phyloP scores from a whole-genome alignment of 176 grass and related monocot genomes.

The Aegilops umbellulata region DNA sequence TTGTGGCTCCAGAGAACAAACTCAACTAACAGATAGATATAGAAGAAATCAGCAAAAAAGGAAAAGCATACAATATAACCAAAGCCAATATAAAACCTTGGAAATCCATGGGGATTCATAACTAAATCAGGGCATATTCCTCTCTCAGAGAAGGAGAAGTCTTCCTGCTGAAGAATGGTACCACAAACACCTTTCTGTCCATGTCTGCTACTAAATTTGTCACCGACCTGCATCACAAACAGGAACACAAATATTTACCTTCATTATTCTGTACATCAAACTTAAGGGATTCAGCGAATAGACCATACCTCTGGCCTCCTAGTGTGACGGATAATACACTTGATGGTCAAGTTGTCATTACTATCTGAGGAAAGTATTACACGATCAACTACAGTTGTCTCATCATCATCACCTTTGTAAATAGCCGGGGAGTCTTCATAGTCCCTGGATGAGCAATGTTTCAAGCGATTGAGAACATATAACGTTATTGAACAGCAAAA shows the following conservation, averaged over 20 bases:
- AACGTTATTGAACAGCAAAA: background rate
- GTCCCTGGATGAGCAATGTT: conserved; percentile 27
- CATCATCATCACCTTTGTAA: conserved; percentile 83
- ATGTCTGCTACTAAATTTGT: conserved; percentile 97
- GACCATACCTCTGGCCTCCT: background rate
- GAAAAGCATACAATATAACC: background rate
- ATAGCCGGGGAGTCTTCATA: conserved; percentile 48
- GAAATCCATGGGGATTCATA: conserved; percentile 97
- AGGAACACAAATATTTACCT: conserved; percentile 1
- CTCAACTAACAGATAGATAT: background rate
- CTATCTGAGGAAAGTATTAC: conserved; percentile 77
- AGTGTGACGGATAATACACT: background rate
- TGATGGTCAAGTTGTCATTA: conserved; percentile 65
- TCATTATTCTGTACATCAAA: background rate
- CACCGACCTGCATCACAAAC: conserved; percentile 53
- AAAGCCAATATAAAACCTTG: conserved; percentile 54
- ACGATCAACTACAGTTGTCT: conserved; percentile 80
- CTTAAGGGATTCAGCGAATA: background rate
- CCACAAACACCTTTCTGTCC: conserved; percentile 95
- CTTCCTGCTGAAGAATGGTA: conserved; percentile 91
- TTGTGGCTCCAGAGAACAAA: background rate
- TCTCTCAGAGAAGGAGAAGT: conserved; percentile 84
- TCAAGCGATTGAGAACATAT: background rate
- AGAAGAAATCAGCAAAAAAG: conserved; percentile 16
- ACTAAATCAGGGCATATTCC: conserved; percentile 94